Percentiles rank a stretch among this genome's conserved stretches.
These are phyloP conservation scores for Scleroderma citrinum DNA, from an alignment of 768 basidiomycete species.

Conservation along the genomic window DNA sequence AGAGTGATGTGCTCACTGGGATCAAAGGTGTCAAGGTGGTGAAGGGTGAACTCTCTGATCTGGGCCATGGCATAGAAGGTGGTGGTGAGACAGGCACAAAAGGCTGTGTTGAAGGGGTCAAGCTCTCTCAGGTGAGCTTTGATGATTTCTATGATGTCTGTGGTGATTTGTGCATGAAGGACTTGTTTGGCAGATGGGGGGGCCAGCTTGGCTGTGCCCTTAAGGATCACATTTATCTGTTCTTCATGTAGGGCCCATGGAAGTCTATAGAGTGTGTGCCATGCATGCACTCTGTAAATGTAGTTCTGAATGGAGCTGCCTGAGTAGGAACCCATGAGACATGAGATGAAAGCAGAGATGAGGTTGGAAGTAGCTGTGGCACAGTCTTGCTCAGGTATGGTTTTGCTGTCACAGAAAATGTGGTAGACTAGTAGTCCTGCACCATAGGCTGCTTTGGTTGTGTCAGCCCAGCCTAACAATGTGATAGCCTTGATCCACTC, in stretches of 20 bases:
- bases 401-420: constrained; percentile 32
- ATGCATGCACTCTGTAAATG: constrained; percentile 11
- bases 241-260: constrained; percentile 9
- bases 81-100: constrained; percentile 34
- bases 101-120: constrained; percentile 30
- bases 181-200: constrained; percentile 11
- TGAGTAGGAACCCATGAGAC: not conserved
- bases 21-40: constrained; percentile 26
- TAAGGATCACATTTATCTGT: constrained; percentile 11
- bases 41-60: constrained; percentile 35
- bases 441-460: constrained; percentile 32
- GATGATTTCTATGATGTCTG: constrained; percentile 2
- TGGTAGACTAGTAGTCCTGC: constrained; percentile 35
- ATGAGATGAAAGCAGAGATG: constrained; percentile 1
- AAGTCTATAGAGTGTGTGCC: constrained; percentile 23
- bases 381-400: constrained; percentile 8
- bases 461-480: constrained; percentile 19
- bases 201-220: constrained; percentile 7
- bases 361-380: not conserved
- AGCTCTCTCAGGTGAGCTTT: not conserved
- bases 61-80: constrained; percentile 32
- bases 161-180: constrained; percentile 3
- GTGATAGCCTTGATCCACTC: constrained; percentile 1
- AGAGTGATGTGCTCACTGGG: constrained; percentile 24
- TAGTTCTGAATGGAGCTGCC: constrained; percentile 11